Percentiles rank a stretch among this genome's conserved stretches.
These are phyloP conservation scores for Echites panduratus DNA, from an alignment of 257 asterid genomes.

Conservation along the genomic window DNA sequence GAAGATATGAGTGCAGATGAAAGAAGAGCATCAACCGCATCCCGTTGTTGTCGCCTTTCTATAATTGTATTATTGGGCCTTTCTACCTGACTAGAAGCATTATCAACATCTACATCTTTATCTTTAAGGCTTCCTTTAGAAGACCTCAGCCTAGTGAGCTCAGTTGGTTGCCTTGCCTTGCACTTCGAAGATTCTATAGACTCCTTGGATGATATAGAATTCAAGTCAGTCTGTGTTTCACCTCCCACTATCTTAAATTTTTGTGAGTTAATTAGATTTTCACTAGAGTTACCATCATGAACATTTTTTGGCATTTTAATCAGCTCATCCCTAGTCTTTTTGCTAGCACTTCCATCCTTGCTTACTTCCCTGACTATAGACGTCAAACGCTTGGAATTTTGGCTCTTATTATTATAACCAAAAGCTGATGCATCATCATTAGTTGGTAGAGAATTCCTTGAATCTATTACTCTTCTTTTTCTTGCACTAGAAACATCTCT, in stretches of 20 bases:
- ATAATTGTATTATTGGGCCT: constrained; percentile 27
- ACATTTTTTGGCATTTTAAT: constrained; percentile 17
- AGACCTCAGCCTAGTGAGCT: constrained; percentile 21
- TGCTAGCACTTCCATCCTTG: constrained; percentile 14
- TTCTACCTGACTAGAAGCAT: constrained; percentile 38
- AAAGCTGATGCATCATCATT: constrained; percentile 25
- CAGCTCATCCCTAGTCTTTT: constrained; percentile 23
- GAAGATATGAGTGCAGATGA: constrained; percentile 91
- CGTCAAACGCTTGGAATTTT: constrained; percentile 21
- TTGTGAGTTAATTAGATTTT: constrained; percentile 20
- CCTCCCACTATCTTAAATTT: constrained; percentile 31
- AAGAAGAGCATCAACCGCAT: constrained; percentile 89
- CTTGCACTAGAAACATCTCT: constrained; percentile 27
- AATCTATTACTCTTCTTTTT: constrained; percentile 29
- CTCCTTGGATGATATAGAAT: constrained; percentile 26
- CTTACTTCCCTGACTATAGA: constrained; percentile 24
- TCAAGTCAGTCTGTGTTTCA: constrained; percentile 30
- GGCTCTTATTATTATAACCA: constrained; percentile 24
- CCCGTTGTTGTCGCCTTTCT: constrained; percentile 84
- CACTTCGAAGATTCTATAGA: constrained; percentile 25
- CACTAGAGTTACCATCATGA: constrained; percentile 21
- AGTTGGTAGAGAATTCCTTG: constrained; percentile 18
- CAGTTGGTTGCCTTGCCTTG: constrained; percentile 25
- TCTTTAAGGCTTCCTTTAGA: constrained; percentile 33
- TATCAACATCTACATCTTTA: constrained; percentile 21